Evolutionary conservation across 2,329 filamentous ascomycete species (phyloP).

Genomic region (Bimuria novae-zelandiae): DNA sequence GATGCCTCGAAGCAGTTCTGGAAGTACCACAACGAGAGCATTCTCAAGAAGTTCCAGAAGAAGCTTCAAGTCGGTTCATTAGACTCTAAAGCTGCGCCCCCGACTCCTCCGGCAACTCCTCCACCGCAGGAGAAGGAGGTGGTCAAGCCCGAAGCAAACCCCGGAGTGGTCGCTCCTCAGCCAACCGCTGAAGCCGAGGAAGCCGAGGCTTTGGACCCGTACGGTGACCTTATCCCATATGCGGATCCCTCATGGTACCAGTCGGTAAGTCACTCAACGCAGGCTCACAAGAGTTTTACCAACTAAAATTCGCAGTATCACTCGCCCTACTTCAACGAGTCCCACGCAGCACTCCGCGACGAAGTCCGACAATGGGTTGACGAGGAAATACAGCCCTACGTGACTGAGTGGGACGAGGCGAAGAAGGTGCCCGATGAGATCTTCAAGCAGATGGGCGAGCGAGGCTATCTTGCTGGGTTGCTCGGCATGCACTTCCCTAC

Average conservation of each 20-base stretch:
- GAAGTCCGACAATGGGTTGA: constrained; percentile 95
- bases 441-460: constrained; percentile 93
- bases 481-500: constrained; percentile 82
- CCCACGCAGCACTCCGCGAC: constrained; percentile 85
- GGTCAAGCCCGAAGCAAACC: constrained; percentile 63
- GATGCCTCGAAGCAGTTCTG: constrained; percentile 72
- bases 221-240: constrained; percentile 86
- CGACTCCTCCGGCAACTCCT: constrained; percentile 56
- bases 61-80: constrained; percentile 72
- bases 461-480: constrained; percentile 90
- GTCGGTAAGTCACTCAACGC: constrained; percentile 64
- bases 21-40: constrained; percentile 66
- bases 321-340: constrained; percentile 95
- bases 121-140: constrained; percentile 54
- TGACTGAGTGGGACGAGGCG: constrained; percentile 96
- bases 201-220: constrained; percentile 78
- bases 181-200: constrained; percentile 55
- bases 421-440: constrained; percentile 86
- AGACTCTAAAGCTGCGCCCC: constrained; percentile 72
- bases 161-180: constrained; percentile 55
- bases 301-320: constrained; percentile 67
- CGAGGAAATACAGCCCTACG: constrained; percentile 83
- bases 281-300: neutral
- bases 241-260: constrained; percentile 95
- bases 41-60: constrained; percentile 66